These are phyloP conservation scores for Scleroderma bovista DNA, from an alignment of 768 basidiomycete genomes.

Conservation along the genomic window DNA sequence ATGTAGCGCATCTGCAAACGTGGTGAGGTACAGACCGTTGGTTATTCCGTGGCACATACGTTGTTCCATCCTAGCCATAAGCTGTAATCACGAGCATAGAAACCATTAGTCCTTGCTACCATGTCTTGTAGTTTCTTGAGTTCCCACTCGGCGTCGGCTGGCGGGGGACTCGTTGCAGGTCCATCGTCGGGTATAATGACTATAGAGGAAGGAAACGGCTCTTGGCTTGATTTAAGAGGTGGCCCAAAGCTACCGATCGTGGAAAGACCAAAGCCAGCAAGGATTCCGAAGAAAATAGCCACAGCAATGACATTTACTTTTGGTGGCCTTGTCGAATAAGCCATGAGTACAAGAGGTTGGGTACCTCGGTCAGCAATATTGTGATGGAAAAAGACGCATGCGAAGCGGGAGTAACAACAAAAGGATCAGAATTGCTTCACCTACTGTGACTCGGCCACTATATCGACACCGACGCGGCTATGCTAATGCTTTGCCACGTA, in stretches of 20 bases:
- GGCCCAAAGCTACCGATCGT: conserved; percentile 1
- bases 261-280: neutral
- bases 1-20: conserved; percentile 42
- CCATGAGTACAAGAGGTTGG: neutral
- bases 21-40: neutral
- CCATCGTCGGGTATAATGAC: neutral
- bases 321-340: neutral
- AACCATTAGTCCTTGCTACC: conserved; percentile 37
- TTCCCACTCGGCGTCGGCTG: neutral
- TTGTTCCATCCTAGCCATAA: conserved; percentile 49
- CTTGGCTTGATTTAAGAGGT: neutral
- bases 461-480: too few species aligned
- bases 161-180: neutral
- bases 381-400: neutral
- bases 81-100: conserved; percentile 41
- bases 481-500: too few species aligned
- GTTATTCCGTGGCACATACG: conserved; percentile 14
- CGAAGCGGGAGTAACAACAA: too few species aligned
- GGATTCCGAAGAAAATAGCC: neutral
- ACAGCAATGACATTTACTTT: neutral
- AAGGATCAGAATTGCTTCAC: too few species aligned
- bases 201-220: neutral
- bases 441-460: too few species aligned
- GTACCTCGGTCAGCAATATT: neutral
- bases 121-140: conserved; percentile 21